Percentiles rank a stretch among this genome's conserved stretches.
Conservation (phyloP, 139 green algal genomes). For the Chlorella vulgaris region DNA sequence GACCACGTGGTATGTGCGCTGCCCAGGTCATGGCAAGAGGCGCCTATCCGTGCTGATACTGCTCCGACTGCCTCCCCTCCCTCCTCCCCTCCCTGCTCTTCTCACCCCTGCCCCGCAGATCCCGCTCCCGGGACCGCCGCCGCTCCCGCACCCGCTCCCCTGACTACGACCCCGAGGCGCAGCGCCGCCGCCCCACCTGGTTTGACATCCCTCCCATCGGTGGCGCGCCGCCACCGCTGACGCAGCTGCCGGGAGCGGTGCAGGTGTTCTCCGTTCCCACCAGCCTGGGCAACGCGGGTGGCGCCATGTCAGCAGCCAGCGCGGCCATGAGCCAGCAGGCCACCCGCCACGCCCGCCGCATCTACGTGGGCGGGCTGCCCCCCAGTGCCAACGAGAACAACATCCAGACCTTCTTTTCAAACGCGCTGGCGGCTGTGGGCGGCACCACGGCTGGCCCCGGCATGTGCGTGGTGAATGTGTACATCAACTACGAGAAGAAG, state of each 20-base stretch:
- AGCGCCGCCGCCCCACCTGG: slow-evolving; percentile 48
- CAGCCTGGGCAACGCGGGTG: background rate
- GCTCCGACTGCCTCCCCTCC: background rate
- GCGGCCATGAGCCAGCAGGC: slow-evolving; percentile 76
- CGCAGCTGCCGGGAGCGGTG: slow-evolving; percentile 39
- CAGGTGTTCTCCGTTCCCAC: slow-evolving; percentile 14
- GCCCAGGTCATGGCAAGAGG: background rate
- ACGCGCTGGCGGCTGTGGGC: slow-evolving; percentile 92
- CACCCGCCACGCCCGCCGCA: slow-evolving; percentile 89
- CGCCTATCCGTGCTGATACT: no score
- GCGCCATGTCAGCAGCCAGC: slow-evolving; percentile 4
- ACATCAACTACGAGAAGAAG: slow-evolving; percentile 99
- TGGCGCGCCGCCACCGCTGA: slow-evolving; percentile 43
- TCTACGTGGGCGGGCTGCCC: slow-evolving; percentile 97
- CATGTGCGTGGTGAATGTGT: slow-evolving; percentile 94
- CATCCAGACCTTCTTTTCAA: slow-evolving; percentile 66
- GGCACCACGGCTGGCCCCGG: slow-evolving; percentile 90
- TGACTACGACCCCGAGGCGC: slow-evolving; percentile 35
- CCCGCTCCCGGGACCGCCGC: slow-evolving; percentile 7
- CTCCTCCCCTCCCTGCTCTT: background rate
- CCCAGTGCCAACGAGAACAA: slow-evolving; percentile 85
- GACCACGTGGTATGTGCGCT: no score
- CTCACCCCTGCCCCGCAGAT: background rate
- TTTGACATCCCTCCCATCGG: slow-evolving; percentile 54
- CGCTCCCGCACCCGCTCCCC: slow-evolving; percentile 19